phyloP scores from a whole-genome alignment of 164 flowering plant species.

The Vitis amurensis region DNA sequence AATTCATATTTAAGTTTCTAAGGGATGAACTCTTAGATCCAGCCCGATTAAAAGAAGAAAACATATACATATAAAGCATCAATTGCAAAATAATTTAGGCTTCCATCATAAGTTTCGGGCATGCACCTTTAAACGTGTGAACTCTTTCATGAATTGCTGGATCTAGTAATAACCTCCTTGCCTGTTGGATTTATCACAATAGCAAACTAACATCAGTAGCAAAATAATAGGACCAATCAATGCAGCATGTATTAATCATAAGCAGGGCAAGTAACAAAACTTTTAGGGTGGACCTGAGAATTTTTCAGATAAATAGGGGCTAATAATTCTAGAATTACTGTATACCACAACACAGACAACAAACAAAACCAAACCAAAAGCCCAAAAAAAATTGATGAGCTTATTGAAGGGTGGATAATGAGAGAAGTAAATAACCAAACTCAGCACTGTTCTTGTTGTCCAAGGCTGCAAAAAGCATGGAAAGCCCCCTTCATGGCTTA shows the following conservation, averaged over 20 bases:
- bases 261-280: too few species aligned
- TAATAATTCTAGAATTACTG: too few species aligned
- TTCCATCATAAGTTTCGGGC: not conserved
- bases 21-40: not conserved
- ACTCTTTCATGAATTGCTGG: constrained; percentile 98
- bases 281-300: too few species aligned
- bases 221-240: not conserved
- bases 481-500: too few species aligned
- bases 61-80: not conserved
- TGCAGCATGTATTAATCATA: not conserved
- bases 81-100: not conserved
- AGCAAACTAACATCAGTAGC: not conserved
- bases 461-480: too few species aligned
- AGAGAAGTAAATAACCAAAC: too few species aligned
- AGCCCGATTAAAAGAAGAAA: not conserved
- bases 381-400: too few species aligned
- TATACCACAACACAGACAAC: too few species aligned
- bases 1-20: not conserved
- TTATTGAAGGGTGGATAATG: too few species aligned
- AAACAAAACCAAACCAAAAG: too few species aligned
- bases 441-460: too few species aligned
- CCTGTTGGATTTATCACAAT: constrained; percentile 39
- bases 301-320: too few species aligned
- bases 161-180: constrained; percentile 86
- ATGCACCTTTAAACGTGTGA: constrained; percentile 87